A percentile compares a stretch with the other conserved stretches of the same genome.
phyloP scores from a whole-genome alignment of 441 rosid genomes.

The Corymbia calophylla region DNA sequence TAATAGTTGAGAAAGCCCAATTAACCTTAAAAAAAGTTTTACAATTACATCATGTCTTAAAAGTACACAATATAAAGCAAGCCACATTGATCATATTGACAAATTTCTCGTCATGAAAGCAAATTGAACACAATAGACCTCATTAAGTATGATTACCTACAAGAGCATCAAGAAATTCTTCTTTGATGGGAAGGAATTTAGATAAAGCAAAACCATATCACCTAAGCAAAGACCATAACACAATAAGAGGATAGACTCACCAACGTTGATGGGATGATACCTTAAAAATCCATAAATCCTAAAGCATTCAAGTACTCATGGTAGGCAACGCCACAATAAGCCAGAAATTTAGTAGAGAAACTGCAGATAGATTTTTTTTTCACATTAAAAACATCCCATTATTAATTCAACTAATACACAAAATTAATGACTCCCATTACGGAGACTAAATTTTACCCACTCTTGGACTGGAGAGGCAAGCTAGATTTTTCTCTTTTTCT shows the following conservation, averaged over 20 bases:
- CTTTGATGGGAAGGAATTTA: not conserved
- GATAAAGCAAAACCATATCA: not conserved
- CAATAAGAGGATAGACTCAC: not conserved
- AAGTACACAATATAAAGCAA: not conserved
- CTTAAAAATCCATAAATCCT: no score
- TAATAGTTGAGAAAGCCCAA: not conserved
- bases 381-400: no score
- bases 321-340: no score
- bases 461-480: not conserved
- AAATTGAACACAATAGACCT: not conserved
- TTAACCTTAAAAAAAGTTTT: not conserved
- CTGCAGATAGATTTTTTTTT: no score
- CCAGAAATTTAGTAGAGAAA: no score
- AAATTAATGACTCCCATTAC: no score
- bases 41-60: not conserved
- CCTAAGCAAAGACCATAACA: not conserved
- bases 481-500: not conserved
- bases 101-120: not conserved
- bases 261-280: no score
- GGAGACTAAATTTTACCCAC: not conserved
- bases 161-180: not conserved
- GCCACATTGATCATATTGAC: not conserved
- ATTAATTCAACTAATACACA: no score
- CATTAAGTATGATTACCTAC: not conserved
- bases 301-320: no score